A percentile compares a stretch with the other conserved stretches of the same genome.
These are phyloP conservation scores for Ustilago loliicola DNA, from an alignment of 1,284 basidiomycete genomes.

Conservation along the genomic window DNA sequence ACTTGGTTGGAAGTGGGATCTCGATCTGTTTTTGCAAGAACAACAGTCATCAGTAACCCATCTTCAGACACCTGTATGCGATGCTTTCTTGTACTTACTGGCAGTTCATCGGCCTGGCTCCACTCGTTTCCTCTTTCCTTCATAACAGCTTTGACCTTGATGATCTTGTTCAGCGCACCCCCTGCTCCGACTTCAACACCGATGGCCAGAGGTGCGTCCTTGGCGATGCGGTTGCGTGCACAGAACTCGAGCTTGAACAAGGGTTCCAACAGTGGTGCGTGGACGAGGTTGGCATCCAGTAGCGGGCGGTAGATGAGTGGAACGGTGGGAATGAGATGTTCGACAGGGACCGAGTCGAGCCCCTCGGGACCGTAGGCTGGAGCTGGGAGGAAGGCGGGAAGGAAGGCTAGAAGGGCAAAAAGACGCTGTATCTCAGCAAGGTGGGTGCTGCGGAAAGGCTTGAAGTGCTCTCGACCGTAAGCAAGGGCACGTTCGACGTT, in stretches of 20 bases:
- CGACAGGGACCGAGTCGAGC: conserved; percentile 35
- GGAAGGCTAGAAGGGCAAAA: conserved; percentile 81
- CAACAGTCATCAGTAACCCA: conserved; percentile 2
- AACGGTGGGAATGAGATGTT: conserved; percentile 43
- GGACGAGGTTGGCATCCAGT: conserved; percentile 67
- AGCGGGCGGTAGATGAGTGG: conserved; percentile 56
- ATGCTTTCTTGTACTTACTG: conserved; percentile 74
- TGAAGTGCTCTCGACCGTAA: conserved; percentile 81
- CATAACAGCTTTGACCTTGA: conserved; percentile 93
- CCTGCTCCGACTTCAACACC: conserved; percentile 91
- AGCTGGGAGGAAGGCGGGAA: conserved; percentile 73
- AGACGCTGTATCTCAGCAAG: conserved; percentile 80
- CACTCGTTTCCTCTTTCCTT: conserved; percentile 89
- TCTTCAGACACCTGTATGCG: neutral
- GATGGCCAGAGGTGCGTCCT: conserved; percentile 86
- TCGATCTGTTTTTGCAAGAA: conserved; percentile 79
- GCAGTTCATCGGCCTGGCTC: conserved; percentile 89
- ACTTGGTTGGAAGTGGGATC: conserved; percentile 83
- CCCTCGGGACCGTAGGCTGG: conserved; percentile 37
- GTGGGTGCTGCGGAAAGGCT: conserved; percentile 78
- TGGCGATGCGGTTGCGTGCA: conserved; percentile 85
- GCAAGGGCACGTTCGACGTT: conserved; percentile 74
- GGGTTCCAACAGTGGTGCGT: conserved; percentile 79
- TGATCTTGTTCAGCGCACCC: conserved; percentile 86
- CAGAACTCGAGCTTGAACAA: conserved; percentile 91